phyloP scores from a whole-genome alignment of 1,284 basidiomycete species.

The Meira nashicola region DNA sequence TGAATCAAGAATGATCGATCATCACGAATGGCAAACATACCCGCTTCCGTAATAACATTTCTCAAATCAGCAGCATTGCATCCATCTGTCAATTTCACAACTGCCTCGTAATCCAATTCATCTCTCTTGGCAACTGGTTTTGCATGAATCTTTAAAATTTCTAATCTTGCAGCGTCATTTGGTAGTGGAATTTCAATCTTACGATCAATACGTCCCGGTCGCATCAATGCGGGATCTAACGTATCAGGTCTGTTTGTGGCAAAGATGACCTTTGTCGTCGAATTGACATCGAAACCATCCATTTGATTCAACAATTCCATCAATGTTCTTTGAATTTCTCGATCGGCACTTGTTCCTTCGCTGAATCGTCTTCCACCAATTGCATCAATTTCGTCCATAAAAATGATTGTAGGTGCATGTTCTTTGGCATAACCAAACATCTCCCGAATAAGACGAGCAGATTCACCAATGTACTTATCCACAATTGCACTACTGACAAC shows the following conservation, averaged over 20 bases:
- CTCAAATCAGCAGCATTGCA: conserved; percentile 66
- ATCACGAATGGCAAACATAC: conserved; percentile 98
- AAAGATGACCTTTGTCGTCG: conserved; percentile 96
- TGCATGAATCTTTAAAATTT: conserved; percentile 97
- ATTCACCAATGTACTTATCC: conserved; percentile 99
- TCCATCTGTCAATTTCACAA: conserved; percentile 68
- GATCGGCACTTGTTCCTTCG: conserved; percentile 96
- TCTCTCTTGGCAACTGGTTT: conserved; percentile 82
- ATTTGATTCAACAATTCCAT: conserved; percentile 99
- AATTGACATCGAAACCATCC: conserved; percentile 98
- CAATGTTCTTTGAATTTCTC: conserved; percentile 95
- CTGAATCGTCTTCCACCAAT: conserved; percentile 71
- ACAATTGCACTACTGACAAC: conserved; percentile 99
- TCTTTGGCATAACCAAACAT: conserved; percentile 98
- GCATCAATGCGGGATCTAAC: conserved; percentile 90
- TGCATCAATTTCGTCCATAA: conserved; percentile 89
- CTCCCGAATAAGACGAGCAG: conserved; percentile 84
- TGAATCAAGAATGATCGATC: conserved; percentile 63
- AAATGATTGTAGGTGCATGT: conserved; percentile 92
- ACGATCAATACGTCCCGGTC: conserved; percentile 90
- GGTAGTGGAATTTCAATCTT: conserved; percentile 98
- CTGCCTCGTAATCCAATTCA: conserved; percentile 55
- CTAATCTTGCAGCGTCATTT: conserved; percentile 86
- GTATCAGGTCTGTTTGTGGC: conserved; percentile 59
- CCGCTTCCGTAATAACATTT: conserved; percentile 95